Evolutionary conservation across 352 stramenopile species (phyloP), one percentile per base, ranked within the genome.

Genomic region (Labyrinthula sp.): DNA sequence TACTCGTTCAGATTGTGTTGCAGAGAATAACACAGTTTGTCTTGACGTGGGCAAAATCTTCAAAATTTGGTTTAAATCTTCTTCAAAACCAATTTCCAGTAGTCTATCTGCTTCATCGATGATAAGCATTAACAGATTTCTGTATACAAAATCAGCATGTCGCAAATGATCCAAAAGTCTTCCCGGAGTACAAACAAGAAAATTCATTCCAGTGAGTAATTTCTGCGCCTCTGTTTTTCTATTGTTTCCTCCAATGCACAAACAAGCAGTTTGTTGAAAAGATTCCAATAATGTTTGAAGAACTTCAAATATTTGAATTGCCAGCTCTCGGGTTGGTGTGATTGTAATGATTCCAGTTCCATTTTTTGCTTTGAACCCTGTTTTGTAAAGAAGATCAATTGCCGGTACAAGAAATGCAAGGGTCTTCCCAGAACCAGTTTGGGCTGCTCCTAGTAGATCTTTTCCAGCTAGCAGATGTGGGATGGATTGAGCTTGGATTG

Each of bases 81-180:
- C 87, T 56, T 97, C 87, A 59, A 99, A 99, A 34, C 89, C 89
- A 48, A 95, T 89, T 54, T 94, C 87, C 18, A 99, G 63, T 52
- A 97, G 95, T 10, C 89, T 75, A 65, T 99, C 89, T 20, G 89
- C 89, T 62, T 99, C 89, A 60, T 99, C 89, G 56, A 97, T 94
- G 9, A 95, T 83, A 12, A 98, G 75, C 30, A 90, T 76, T 60
- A 94, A 70, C 31, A 89, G 56, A 47, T 95, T 95, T 40, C 87
- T 70, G 62, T 81, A 92, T n/a, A 92, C 62, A 54, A 97, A 96
- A 62, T 92, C 92, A 5, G 88, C 95, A 72, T 97, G 96, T 60
- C 80, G 69, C 35, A 98, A 62, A 62, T 97, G 89, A 70, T 98
- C 88, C 21, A 95, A 67, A 29, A 99, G 69, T 29, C 90, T 71